These are phyloP conservation scores for Pneumocystis carinii DNA, from an alignment of 1,139 yeast genomes.

Conservation along the genomic window DNA sequence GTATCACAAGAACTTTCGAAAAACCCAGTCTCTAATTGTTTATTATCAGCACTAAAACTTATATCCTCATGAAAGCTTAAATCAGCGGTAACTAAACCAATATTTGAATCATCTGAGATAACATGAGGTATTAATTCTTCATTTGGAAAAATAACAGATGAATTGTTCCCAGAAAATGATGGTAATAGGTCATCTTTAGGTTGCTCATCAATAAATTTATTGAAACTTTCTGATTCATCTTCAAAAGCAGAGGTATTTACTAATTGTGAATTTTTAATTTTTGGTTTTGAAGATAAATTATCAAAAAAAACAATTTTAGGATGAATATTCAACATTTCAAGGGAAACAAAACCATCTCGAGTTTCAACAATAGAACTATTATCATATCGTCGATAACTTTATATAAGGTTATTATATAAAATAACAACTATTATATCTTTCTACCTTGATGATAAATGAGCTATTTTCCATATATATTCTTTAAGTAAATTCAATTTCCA, in stretches of 20 bases:
- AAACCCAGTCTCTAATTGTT: background rate
- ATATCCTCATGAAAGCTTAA: background rate
- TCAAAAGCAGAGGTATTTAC: background rate
- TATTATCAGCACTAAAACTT: background rate
- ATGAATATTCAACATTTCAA: background rate
- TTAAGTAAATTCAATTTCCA: slow-evolving; percentile 71
- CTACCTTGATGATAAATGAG: slow-evolving; percentile 17
- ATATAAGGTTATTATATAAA: background rate
- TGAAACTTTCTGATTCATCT: background rate
- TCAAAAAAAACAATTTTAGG: background rate
- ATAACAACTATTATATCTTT: slow-evolving; percentile 3
- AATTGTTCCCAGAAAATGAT: background rate
- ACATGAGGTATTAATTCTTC: background rate
- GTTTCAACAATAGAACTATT: background rate
- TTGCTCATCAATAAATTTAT: background rate
- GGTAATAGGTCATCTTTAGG: background rate
- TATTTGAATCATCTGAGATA: background rate
- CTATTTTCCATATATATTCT: slow-evolving; percentile 50
- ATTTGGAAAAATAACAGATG: background rate
- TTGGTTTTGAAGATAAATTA: background rate
- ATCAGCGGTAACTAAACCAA: background rate
- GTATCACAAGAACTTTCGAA: background rate
- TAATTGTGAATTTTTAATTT: background rate
- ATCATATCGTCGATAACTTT: background rate
- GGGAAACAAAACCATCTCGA: background rate